A percentile compares a stretch with the other conserved stretches of the same genome.
These are phyloP conservation scores for Hypoxylon sp. DNA, from an alignment of 2,329 filamentous ascomycete species.

Conservation along the genomic window DNA sequence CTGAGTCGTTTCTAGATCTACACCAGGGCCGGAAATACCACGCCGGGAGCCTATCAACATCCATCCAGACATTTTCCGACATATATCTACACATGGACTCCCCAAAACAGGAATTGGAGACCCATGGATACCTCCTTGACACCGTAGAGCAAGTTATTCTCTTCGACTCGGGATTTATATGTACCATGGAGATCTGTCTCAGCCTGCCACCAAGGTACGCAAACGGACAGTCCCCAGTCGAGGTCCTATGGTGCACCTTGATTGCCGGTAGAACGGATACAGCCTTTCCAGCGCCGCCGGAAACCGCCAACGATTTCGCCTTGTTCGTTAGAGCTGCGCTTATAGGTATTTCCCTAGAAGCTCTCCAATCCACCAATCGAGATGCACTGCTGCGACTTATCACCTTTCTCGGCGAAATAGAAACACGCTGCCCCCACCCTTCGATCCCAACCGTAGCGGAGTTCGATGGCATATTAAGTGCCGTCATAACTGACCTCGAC, in stretches of 20 bases:
- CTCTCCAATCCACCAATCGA: slow-evolving; percentile 4
- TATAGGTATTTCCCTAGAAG: slow-evolving; percentile 22
- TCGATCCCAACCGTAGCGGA: slow-evolving; percentile 17
- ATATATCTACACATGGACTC: slow-evolving; percentile 22
- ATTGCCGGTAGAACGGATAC: slow-evolving; percentile 30
- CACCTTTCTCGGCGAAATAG: slow-evolving; percentile 13
- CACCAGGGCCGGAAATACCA: slow-evolving; percentile 33
- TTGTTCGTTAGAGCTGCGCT: slow-evolving; percentile 24
- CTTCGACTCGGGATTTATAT: slow-evolving; percentile 28
- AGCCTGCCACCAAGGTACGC: slow-evolving; percentile 8
- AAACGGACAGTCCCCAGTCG: slow-evolving; percentile 27
- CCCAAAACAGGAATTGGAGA: slow-evolving; percentile 17
- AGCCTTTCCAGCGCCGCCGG: slow-evolving; percentile 25
- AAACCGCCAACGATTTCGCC: slow-evolving; percentile 27
- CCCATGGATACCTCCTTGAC: slow-evolving; percentile 21
- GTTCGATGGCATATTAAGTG: slow-evolving; percentile 20
- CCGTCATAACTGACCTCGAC: slow-evolving; percentile 17
- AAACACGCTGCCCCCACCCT: slow-evolving; percentile 21
- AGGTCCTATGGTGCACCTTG: slow-evolving; percentile 32
- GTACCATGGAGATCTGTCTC: slow-evolving; percentile 19
- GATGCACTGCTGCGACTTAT: slow-evolving; percentile 11
- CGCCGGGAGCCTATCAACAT: slow-evolving; percentile 20
- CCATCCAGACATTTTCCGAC: slow-evolving; percentile 15
- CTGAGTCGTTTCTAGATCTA: slow-evolving; percentile 23
- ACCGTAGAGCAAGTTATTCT: slow-evolving; percentile 23